Evolutionary conservation across 2,329 filamentous ascomycete genomes (phyloP).

Genomic region (Phialemoniopsis sp.): DNA sequence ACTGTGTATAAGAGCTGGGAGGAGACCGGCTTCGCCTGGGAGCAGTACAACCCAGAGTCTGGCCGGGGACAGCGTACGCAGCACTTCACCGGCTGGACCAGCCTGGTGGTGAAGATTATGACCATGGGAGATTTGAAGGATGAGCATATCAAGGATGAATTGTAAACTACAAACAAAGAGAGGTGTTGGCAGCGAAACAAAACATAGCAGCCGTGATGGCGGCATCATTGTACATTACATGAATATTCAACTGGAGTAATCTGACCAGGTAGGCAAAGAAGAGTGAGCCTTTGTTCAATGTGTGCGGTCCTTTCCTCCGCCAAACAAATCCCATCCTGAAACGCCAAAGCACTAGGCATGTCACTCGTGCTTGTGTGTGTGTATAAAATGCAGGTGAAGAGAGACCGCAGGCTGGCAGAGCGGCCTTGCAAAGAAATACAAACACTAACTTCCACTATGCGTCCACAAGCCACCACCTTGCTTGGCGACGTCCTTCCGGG

Average conservation of each 20-base stretch:
- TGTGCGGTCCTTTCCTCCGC: too few species aligned
- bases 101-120: conserved; percentile 96
- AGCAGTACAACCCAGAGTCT: conserved; percentile 94
- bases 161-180: conserved; percentile 22
- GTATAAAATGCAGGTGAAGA: background rate
- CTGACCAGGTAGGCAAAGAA: too few species aligned
- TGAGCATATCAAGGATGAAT: conserved; percentile 38
- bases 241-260: too few species aligned
- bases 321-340: too few species aligned
- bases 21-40: conserved; percentile 94
- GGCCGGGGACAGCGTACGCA: conserved; percentile 92
- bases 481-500: conserved; percentile 17
- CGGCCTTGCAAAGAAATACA: too few species aligned
- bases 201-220: background rate
- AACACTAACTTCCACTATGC: too few species aligned
- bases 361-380: background rate
- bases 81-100: conserved; percentile 99
- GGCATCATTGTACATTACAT: background rate
- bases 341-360: background rate
- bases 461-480: conserved; percentile 15
- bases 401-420: too few species aligned
- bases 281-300: too few species aligned
- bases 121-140: conserved; percentile 71
- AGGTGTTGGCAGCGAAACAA: background rate
- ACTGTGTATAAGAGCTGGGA: conserved; percentile 87